phyloP scores from a whole-genome alignment of 2,329 filamentous ascomycete species.

The Diaporthe longicolla region DNA sequence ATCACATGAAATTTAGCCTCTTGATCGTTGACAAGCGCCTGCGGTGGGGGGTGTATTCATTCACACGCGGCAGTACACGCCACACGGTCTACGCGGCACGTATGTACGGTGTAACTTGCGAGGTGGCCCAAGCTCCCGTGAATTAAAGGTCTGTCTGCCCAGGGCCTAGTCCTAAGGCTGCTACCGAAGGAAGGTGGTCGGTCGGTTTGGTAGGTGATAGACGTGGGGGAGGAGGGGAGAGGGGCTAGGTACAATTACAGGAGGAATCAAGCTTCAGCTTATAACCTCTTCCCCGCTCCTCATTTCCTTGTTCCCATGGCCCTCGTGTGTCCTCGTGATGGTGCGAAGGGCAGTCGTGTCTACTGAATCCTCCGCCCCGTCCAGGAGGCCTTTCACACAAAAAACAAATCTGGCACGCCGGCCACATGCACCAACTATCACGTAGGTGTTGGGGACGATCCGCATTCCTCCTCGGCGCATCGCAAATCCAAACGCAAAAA shows the following conservation, averaged over 20 bases:
- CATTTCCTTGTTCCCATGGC: neutral
- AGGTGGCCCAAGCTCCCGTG: slow-evolving; percentile 17
- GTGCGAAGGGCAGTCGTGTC: neutral
- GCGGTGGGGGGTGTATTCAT: too few relatives aligned
- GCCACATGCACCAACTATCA: neutral
- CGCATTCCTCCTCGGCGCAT: neutral
- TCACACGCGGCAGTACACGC: neutral
- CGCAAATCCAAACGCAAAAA: neutral
- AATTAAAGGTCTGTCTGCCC: neutral
- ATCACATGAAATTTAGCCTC: slow-evolving; percentile 17
- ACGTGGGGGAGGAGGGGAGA: too few relatives aligned
- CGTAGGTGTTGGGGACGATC: neutral
- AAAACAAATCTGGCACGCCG: neutral
- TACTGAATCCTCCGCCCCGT: neutral
- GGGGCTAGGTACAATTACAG: too few relatives aligned
- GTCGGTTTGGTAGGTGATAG: too few relatives aligned
- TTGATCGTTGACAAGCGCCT: neutral
- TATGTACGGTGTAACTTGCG: neutral
- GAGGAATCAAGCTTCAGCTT: neutral
- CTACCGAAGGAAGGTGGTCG: too few relatives aligned
- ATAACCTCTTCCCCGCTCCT: slow-evolving; percentile 10
- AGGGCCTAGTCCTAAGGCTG: too few relatives aligned
- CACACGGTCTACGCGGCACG: neutral
- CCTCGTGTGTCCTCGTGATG: neutral
- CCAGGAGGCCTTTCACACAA: neutral